A percentile compares a stretch with the other conserved stretches of the same genome.
Evolutionary conservation across 2,329 filamentous ascomycete genomes (phyloP).

Genomic region (Calonectria pauciramosa): DNA sequence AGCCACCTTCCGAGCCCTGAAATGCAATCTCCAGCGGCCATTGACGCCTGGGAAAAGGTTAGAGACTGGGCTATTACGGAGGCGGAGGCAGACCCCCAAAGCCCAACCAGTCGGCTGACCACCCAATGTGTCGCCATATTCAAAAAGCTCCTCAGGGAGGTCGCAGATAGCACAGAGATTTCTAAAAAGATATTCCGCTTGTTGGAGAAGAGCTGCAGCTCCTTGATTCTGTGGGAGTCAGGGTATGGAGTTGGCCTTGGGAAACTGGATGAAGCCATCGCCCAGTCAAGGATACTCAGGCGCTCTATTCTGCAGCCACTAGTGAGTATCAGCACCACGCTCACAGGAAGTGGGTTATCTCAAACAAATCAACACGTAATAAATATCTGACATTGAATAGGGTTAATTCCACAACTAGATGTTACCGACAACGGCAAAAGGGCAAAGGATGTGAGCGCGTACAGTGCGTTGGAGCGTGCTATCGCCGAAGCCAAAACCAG

Average conservation of each 20-base stretch:
- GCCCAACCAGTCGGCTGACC: neutral
- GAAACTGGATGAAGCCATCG: neutral
- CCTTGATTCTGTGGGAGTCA: neutral
- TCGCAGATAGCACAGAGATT: neutral
- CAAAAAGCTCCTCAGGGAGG: neutral
- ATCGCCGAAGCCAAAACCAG: neutral
- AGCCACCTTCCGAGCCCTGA: neutral
- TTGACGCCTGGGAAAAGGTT: neutral
- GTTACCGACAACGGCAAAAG: neutral
- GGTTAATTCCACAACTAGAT: neutral
- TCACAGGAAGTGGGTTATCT: neutral
- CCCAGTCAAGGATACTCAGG: neutral
- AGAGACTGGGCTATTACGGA: neutral
- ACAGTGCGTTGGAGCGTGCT: neutral
- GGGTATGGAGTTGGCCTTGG: neutral
- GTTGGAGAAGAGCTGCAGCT: neutral
- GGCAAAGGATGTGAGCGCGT: neutral
- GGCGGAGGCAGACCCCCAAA: neutral
- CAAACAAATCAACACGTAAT: neutral
- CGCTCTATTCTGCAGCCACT: neutral
- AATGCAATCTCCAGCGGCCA: neutral
- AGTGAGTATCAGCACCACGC: neutral
- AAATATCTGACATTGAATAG: neutral
- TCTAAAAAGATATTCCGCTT: neutral
- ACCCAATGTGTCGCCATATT: neutral